Conservation (phyloP, 2,329 filamentous ascomycete species). For the Calonectria pauciramosa region DNA sequence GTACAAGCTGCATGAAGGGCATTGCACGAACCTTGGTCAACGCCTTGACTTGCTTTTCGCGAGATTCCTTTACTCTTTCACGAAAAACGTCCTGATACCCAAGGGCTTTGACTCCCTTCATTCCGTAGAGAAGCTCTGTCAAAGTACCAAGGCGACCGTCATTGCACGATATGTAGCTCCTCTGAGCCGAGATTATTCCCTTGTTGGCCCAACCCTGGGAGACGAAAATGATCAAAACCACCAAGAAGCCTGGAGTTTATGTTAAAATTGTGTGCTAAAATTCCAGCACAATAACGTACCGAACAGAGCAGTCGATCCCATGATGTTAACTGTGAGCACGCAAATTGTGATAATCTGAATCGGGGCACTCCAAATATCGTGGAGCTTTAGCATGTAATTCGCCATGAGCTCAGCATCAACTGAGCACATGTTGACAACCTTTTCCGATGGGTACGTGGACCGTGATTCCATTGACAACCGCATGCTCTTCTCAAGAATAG, state of each 20-base stretch:
- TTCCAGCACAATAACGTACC: not conserved
- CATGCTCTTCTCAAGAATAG: not conserved
- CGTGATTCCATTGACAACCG: not conserved
- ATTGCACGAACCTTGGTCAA: not conserved
- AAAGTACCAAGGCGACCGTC: not conserved
- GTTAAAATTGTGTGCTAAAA: not conserved
- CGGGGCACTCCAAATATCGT: not conserved
- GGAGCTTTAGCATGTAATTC: not conserved
- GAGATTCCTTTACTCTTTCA: not conserved
- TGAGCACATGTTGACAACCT: not conserved
- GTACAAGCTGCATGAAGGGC: not conserved
- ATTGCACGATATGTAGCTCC: not conserved
- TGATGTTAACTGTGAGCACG: not conserved
- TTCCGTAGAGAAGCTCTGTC: not conserved
- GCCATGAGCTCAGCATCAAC: not conserved
- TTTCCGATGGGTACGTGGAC: not conserved
- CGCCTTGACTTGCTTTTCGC: not conserved
- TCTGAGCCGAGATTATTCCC: not conserved
- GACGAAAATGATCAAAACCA: not conserved
- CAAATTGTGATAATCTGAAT: not conserved
- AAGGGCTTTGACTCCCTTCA: not conserved
- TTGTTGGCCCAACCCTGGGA: not conserved
- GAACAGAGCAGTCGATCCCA: not conserved
- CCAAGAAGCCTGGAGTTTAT: not conserved
- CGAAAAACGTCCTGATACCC: not conserved